Base-by-base conservation (phyloP, 371 early-diverging fungal species). In the Mucor velutinosus region DNA sequence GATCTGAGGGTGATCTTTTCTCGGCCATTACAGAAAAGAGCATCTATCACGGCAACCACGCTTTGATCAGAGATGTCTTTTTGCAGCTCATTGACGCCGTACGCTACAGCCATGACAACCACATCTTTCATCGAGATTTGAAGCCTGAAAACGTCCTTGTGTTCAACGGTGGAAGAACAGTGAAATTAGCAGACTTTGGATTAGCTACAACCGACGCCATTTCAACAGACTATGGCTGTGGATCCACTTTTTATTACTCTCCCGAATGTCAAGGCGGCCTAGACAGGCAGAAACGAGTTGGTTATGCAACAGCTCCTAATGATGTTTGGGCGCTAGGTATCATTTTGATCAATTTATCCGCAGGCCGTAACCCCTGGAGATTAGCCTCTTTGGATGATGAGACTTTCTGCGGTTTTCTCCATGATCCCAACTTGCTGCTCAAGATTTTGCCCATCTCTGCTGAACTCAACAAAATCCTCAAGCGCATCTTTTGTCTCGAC, bases 121-220 rank as follows among this genome's bases (percentile, higher is more conserved):
- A 85, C 17, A 79, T 92, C 15, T 89, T 79, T 65, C 92, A 92
- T 69, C 86, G 93, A 21, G 94, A 94, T 69, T 73, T 92, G 29
- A 92, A 92, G 69, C 92, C 92, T 35, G 91, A 90, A 68, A 90
- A 89, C 55, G 82, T 90, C 25, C 78, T 88, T 25, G 81, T 86
- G 27, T 82, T 84, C 61, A 74, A 80, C 30, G 64, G 67, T 17
- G 85, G 84, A 2, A 63, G 65, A 15, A 80, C 81, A 0, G 75
- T 95, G 66, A 95, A 96, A 74, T 83, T 98, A 21, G 91, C 95
- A 19, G 98, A 97, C 74, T 98, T 97, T 86, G 98, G 98, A 0
- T 86, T 99, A 11, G 90, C 96, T 4, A 97, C 97, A 1, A 86
- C 87, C 7, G 88, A 94, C 21, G 61, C 66, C 0, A 78, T 79